Conservation (phyloP, 2,329 filamentous ascomycete species). For the Lachnellula hyalina region DNA sequence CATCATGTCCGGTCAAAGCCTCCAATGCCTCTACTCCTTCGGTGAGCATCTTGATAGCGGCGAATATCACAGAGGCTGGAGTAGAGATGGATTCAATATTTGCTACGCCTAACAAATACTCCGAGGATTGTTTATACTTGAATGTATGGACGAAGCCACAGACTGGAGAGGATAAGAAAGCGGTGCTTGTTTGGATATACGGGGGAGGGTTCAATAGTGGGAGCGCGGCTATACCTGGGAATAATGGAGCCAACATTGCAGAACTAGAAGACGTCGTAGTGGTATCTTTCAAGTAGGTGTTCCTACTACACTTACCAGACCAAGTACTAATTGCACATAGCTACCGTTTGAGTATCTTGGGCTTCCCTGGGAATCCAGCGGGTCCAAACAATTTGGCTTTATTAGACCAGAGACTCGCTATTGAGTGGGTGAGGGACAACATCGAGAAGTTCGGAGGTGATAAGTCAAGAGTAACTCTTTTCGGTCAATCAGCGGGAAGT, state of each 20-base stretch:
- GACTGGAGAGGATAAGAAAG: constrained; percentile 31
- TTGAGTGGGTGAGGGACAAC: constrained; percentile 57
- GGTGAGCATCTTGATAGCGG: not conserved
- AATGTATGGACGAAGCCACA: constrained; percentile 36
- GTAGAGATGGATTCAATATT: constrained; percentile 8
- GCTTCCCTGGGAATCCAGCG: constrained; percentile 32
- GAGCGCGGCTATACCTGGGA: constrained; percentile 35
- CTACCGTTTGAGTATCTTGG: constrained; percentile 36
- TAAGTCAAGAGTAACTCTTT: constrained; percentile 46
- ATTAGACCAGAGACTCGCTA: constrained; percentile 53
- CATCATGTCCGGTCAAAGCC: constrained; percentile 14
- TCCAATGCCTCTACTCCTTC: not conserved
- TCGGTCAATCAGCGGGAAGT: constrained; percentile 49
- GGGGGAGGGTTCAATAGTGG: constrained; percentile 39
- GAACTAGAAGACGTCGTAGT: constrained; percentile 40
- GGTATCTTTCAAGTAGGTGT: constrained; percentile 42
- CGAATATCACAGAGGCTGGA: constrained; percentile 24
- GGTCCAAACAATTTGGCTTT: constrained; percentile 51
- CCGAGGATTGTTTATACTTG: constrained; percentile 36
- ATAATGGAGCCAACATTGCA: constrained; percentile 40
- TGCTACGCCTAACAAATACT: constrained; percentile 5
- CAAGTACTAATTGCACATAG: constrained; percentile 23
- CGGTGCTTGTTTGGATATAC: constrained; percentile 41
- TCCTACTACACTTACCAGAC: constrained; percentile 4
- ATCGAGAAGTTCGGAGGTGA: constrained; percentile 57